Evolutionary conservation across 257 asterid genomes (phyloP).

Genomic region (Petunia secreta): DNA sequence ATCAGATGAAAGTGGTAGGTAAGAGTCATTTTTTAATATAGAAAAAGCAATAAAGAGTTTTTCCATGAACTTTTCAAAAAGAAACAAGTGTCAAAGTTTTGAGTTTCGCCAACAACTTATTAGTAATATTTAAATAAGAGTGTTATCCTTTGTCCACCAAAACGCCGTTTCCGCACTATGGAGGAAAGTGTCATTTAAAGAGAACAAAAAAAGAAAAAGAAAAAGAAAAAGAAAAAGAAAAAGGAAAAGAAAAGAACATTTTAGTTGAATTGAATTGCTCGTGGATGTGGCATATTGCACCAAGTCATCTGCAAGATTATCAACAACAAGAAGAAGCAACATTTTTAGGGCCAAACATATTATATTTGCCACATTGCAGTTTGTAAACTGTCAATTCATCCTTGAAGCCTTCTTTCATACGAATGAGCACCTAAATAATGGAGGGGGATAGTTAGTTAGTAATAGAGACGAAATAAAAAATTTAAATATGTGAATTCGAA

Average conservation of each 20-base stretch:
- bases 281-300: neutral
- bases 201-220: too few relatives aligned
- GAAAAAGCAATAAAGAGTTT: too few relatives aligned
- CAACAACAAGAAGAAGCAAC: too few relatives aligned
- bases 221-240: too few relatives aligned
- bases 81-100: neutral
- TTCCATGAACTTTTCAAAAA: neutral
- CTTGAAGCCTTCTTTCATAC: neutral
- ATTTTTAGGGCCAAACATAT: too few relatives aligned
- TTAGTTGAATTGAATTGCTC: neutral
- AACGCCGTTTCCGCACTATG: too few relatives aligned
- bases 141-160: too few relatives aligned
- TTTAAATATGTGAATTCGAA: neutral
- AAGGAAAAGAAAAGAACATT: too few relatives aligned
- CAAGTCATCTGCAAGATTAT: neutral
- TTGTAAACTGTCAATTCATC: neutral
- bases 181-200: too few relatives aligned
- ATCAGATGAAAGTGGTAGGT: conserved; percentile 9
- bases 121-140: neutral
- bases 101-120: neutral
- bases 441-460: neutral
- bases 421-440: neutral
- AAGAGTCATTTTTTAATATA: neutral
- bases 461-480: neutral
- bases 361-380: neutral